phyloP scores from a whole-genome alignment of 352 stramenopile genomes.

The Saprolegnia parasitica region DNA sequence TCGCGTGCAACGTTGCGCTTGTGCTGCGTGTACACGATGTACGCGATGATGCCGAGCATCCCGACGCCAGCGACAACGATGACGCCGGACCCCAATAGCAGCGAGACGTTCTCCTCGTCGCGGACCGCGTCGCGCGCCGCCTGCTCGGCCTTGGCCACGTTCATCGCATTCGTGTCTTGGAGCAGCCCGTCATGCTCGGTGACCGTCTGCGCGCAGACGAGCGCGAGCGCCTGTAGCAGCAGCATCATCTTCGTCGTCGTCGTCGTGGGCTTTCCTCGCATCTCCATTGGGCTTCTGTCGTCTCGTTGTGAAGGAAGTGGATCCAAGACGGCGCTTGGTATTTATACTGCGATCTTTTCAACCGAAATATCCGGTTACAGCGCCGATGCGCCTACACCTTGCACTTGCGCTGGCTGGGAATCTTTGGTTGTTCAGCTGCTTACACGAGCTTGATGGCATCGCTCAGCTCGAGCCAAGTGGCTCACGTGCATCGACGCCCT shows the following conservation, averaged over 20 bases:
- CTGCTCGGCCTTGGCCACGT: not conserved
- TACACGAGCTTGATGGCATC: no score
- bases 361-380: no score
- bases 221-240: no score
- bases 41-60: constrained; percentile 28
- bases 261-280: no score
- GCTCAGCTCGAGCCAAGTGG: no score
- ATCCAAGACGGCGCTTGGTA: not conserved
- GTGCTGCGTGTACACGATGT: constrained; percentile 26
- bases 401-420: no score
- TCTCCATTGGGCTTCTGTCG: no score
- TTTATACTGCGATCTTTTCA: not conserved
- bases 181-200: not conserved
- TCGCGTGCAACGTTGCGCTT: constrained; percentile 27
- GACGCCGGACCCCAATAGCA: constrained; percentile 5
- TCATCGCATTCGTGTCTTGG: constrained; percentile 6
- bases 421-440: no score
- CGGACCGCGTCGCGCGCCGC: not conserved
- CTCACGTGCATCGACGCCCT: no score
- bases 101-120: not conserved
- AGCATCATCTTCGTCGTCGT: no score
- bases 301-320: not conserved
- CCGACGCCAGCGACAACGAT: constrained; percentile 20
- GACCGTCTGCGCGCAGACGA: not conserved
- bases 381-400: no score